Base-by-base conservation (phyloP, 352 stramenopile species). In the Pelagophyceae sp. region DNA sequence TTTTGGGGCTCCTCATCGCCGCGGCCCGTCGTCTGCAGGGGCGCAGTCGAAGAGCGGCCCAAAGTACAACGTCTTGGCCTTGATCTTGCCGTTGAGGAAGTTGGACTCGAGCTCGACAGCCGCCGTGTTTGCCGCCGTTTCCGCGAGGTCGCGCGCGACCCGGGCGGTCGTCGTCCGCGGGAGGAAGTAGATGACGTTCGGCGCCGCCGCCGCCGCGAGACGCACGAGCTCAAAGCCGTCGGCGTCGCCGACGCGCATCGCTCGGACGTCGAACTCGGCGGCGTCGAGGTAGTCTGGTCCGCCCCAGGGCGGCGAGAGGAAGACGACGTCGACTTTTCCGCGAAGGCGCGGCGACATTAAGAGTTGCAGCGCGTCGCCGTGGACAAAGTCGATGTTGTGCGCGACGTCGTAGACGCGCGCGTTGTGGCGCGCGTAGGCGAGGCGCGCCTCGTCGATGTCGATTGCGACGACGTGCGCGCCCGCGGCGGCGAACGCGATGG, bases 391-490 rank as follows among this genome's bases (percentile, higher is more conserved):
- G 76, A 97, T 94, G 38, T 90, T 88, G 76, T 96, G 79, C 0
- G 87, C 88, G 1, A 96, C 91, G 27, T 90, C 91, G 77, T 97
- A 97, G 77, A 96, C 91, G 27, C 77, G 75, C 60, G 92, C 92
- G 80, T 97, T 97, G 76, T 94, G 89, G 75, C 91, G 88, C 1
- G 91, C 92, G 83, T 94, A 93, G 27, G 86, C 85, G n/a, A 96
- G 87, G 76, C 94, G 94, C 27, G 86, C 82, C 1, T 88, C 88
- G 76, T 97, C 91, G 58, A 95, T 88, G 70, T 97, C 92, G 75
- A 97, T 95, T n/a, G 89, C 91, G 75, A 96, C 93, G 20, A 97
- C 93, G 27, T 91, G 84, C 29, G 88, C 87, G 76, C 90, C 96
- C 15, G 88, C 91, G 76, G 85, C 85, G 23, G 93, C 93, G 61